Evolutionary conservation across 2,329 filamentous ascomycete genomes (phyloP).

Genomic region (Stylonectria norvegica): DNA sequence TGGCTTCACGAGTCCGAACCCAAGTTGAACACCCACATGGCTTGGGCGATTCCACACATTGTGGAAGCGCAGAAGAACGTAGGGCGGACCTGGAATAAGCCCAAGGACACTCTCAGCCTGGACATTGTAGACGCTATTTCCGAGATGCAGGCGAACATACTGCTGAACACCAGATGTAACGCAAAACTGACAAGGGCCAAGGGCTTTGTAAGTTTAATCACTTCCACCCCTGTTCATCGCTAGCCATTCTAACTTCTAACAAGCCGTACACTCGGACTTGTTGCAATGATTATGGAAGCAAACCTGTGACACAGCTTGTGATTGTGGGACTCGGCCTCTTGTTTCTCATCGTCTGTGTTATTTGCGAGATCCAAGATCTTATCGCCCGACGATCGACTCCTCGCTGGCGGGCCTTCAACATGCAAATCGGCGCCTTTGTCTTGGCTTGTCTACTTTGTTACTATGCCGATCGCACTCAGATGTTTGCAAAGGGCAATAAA

Average conservation of each 20-base stretch:
- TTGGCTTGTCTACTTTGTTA: conserved; percentile 27
- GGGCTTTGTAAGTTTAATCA: no score
- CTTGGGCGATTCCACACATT: conserved; percentile 3
- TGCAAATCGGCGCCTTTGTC: conserved; percentile 26
- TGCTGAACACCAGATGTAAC: conserved; percentile 54
- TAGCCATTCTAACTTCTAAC: no score
- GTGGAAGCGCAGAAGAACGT: not conserved
- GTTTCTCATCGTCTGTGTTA: conserved; percentile 19
- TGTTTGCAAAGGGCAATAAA: conserved; percentile 28
- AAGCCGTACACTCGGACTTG: conserved; percentile 49
- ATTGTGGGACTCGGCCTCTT: conserved; percentile 18
- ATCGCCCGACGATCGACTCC: conserved; percentile 10
- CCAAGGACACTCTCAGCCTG: conserved; percentile 25
- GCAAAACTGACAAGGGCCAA: conserved; percentile 30
- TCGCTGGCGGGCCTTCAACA: conserved; percentile 14
- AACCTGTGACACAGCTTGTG: conserved; percentile 20
- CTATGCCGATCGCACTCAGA: conserved; percentile 27
- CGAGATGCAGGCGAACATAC: conserved; percentile 36
- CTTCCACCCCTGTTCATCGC: no score
- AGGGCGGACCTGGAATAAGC: conserved; percentile 1
- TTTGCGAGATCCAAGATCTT: conserved; percentile 15
- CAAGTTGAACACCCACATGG: conserved; percentile 2
- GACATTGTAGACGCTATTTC: conserved; percentile 31
- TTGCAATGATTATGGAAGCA: conserved; percentile 44
- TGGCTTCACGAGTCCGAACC: not conserved